Evolutionary conservation across 768 basidiomycete genomes (phyloP).

Genomic region (Crepidotus variabilis): DNA sequence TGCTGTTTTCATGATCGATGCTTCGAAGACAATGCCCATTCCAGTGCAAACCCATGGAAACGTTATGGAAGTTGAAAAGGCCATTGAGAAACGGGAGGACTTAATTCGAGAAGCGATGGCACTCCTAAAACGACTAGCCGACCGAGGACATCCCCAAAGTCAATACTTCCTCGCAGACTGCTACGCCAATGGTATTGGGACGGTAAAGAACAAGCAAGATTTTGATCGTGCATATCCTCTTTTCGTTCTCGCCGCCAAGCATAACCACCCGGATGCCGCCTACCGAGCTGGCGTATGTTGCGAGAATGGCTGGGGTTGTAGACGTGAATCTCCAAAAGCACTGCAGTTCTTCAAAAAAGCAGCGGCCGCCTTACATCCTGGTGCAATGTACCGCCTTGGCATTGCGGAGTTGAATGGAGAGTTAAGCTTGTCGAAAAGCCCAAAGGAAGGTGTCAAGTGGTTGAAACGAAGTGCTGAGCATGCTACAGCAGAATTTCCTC

Average conservation of each 20-base stretch:
- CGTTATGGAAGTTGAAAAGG: constrained; percentile 77
- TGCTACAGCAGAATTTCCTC: constrained; percentile 92
- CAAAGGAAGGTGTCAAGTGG: constrained; percentile 98
- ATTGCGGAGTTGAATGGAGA: constrained; percentile 96
- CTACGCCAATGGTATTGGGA: constrained; percentile 97
- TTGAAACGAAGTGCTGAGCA: constrained; percentile 95
- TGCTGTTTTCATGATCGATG: constrained; percentile 98
- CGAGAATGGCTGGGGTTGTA: constrained; percentile 98
- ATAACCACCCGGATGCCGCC: constrained; percentile 92
- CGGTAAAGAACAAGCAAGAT: constrained; percentile 85
- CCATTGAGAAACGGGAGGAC: constrained; percentile 79
- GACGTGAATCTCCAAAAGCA: constrained; percentile 88
- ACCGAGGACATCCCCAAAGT: constrained; percentile 89
- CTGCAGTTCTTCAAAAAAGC: constrained; percentile 93
- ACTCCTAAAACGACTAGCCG: constrained; percentile 87
- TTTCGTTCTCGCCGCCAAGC: constrained; percentile 94
- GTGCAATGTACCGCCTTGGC: constrained; percentile 95
- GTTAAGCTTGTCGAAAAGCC: constrained; percentile 77
- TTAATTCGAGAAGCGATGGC: constrained; percentile 84
- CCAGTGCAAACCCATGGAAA: constrained; percentile 68
- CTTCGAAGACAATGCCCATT: constrained; percentile 85
- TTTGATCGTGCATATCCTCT: constrained; percentile 97
- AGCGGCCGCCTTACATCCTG: constrained; percentile 85
- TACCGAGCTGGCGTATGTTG: constrained; percentile 97
- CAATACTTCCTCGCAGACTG: constrained; percentile 99